Evolutionary conservation across 1,284 basidiomycete species (phyloP).

Genomic region (Tremellales sp.): DNA sequence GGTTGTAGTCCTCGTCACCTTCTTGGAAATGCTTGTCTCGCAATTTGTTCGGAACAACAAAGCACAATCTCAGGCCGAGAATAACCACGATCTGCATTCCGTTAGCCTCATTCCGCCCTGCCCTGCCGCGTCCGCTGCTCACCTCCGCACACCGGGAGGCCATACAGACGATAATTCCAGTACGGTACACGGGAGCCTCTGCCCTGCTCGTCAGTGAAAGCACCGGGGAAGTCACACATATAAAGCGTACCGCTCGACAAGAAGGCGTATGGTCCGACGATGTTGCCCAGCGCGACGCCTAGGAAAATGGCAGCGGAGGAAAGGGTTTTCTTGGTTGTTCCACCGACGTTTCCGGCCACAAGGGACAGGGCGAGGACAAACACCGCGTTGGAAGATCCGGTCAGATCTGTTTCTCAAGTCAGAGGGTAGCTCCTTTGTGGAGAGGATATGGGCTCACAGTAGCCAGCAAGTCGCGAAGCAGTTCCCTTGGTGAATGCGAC

Average conservation of each 20-base stretch:
- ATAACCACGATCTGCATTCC: slow-evolving; percentile 42
- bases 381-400: slow-evolving; percentile 51
- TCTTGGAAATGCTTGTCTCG: slow-evolving; percentile 42
- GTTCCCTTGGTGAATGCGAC: slow-evolving; percentile 28
- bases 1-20: slow-evolving; percentile 32
- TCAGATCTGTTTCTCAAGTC: slow-evolving; percentile 31
- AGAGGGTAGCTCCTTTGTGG: neutral
- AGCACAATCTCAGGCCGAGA: slow-evolving; percentile 43
- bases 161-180: slow-evolving; percentile 49
- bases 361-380: slow-evolving; percentile 53
- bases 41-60: slow-evolving; percentile 39
- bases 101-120: neutral
- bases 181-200: slow-evolving; percentile 47
- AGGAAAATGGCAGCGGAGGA: slow-evolving; percentile 44
- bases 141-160: slow-evolving; percentile 40
- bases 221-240: too few species aligned
- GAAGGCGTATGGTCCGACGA: too few species aligned
- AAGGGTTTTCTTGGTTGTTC: slow-evolving; percentile 52
- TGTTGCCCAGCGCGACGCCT: slow-evolving; percentile 49
- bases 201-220: too few species aligned
- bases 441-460: slow-evolving; percentile 19
- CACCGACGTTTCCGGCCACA: slow-evolving; percentile 53
- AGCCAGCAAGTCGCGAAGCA: slow-evolving; percentile 13
- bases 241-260: too few species aligned
- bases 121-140: too few species aligned